Conservation (phyloP, 345 rosid species). For the Sonneratia alba region DNA sequence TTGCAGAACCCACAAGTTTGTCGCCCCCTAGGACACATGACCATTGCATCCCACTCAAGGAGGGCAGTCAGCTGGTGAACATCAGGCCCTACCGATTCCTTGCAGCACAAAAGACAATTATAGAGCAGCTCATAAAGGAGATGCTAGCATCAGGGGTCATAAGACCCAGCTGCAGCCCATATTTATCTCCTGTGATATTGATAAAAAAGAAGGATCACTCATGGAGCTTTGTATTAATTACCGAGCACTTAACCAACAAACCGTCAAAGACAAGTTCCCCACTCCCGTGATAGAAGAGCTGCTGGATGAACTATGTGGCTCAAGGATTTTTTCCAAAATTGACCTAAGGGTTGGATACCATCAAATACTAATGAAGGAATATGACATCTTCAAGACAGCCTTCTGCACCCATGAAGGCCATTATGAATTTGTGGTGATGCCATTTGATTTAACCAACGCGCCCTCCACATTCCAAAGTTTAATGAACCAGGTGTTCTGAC, state of each 20-base stretch:
- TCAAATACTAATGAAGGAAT: background rate
- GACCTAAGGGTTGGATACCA: background rate
- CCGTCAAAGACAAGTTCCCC: background rate
- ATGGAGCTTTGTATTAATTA: too few relatives aligned
- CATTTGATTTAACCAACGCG: background rate
- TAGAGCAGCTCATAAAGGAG: background rate
- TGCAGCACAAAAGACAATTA: background rate
- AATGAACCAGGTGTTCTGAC: conserved; percentile 2
- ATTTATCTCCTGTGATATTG: background rate
- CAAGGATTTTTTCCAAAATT: background rate
- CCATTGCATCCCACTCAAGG: background rate
- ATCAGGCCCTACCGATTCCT: background rate
- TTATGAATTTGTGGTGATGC: conserved; percentile 4
- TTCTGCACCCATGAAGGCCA: conserved; percentile 3
- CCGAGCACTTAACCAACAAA: too few relatives aligned
- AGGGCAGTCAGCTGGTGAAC: background rate
- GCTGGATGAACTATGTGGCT: background rate
- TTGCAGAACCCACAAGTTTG: background rate
- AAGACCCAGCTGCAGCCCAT: too few relatives aligned
- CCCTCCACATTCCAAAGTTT: background rate
- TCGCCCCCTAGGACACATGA: background rate
- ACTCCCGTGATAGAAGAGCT: conserved; percentile 3
- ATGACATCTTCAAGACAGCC: background rate
- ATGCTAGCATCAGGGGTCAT: background rate
- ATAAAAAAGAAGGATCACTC: too few relatives aligned